phyloP scores from a whole-genome alignment of 2,329 filamentous ascomycete genomes.

The Ophiostoma ips region DNA sequence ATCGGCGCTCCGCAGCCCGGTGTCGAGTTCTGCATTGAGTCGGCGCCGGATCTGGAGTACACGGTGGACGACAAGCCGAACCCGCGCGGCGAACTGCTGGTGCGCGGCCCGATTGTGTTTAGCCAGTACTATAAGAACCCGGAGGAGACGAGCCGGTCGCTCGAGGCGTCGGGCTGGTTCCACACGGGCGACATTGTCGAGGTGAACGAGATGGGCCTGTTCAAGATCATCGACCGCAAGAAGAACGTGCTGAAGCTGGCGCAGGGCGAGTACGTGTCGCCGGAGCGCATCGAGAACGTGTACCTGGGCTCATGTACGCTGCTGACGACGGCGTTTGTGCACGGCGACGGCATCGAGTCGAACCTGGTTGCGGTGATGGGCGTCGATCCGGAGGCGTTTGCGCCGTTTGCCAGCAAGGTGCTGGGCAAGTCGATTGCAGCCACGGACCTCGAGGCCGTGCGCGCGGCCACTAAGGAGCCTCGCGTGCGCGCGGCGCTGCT shows the following conservation, averaged over 20 bases:
- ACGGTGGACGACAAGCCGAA: constrained; percentile 72
- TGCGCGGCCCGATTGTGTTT: constrained; percentile 73
- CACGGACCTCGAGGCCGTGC: constrained; percentile 53
- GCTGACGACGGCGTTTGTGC: constrained; percentile 71
- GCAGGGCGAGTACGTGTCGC: constrained; percentile 95
- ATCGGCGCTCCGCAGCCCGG: constrained; percentile 59
- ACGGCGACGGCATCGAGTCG: constrained; percentile 75
- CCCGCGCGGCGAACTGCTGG: constrained; percentile 77
- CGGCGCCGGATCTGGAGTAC: constrained; percentile 92
- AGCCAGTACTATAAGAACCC: constrained; percentile 79
- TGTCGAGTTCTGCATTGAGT: constrained; percentile 66
- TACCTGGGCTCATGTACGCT: constrained; percentile 71
- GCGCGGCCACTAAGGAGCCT: constrained; percentile 50
- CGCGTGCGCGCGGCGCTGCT: constrained; percentile 63
- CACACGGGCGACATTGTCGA: constrained; percentile 84
- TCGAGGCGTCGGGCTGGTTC: constrained; percentile 92
- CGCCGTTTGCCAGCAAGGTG: constrained; percentile 63
- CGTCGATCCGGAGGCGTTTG: constrained; percentile 72
- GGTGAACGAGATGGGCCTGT: constrained; percentile 71
- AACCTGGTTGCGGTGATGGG: constrained; percentile 78
- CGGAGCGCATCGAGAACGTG: constrained; percentile 92
- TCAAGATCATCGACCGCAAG: constrained; percentile 88
- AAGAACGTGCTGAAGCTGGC: constrained; percentile 99
- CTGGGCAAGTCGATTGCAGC: constrained; percentile 40
- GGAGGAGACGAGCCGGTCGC: constrained; percentile 68